These are phyloP conservation scores for Mycena floridula DNA, from an alignment of 768 basidiomycete species.

Conservation along the genomic window DNA sequence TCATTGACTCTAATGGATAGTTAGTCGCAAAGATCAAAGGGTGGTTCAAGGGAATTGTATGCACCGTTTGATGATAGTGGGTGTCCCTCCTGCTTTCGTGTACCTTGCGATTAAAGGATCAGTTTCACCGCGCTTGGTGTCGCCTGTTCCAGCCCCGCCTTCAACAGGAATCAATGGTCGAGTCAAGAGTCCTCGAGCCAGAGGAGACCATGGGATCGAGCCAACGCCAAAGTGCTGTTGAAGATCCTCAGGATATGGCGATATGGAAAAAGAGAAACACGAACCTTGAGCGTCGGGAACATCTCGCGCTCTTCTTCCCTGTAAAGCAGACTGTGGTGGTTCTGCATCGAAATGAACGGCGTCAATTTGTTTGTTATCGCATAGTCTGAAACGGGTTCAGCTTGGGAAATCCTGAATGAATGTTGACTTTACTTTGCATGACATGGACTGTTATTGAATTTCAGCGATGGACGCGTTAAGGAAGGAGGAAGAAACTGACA, in stretches of 20 bases:
- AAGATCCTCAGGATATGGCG: neutral
- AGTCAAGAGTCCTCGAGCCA: conserved; percentile 2
- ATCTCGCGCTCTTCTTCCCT: conserved; percentile 58
- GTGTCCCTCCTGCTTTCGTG: neutral
- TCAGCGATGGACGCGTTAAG: conserved; percentile 42
- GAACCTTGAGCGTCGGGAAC: conserved; percentile 32
- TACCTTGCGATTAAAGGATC: neutral
- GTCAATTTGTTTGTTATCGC: conserved; percentile 17
- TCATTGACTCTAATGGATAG: conserved; percentile 30
- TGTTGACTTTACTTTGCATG: conserved; percentile 26
- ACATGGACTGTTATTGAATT: conserved; percentile 23
- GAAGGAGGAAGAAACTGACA: conserved; percentile 11
- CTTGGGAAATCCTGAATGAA: neutral
- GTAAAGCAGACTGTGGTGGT: conserved; percentile 50
- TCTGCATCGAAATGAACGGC: conserved; percentile 66
- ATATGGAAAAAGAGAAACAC: too few relatives aligned
- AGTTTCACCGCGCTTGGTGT: neutral
- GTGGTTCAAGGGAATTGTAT: neutral
- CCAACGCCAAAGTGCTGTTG: conserved; percentile 36
- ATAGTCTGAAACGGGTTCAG: neutral
- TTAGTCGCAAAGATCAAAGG: neutral
- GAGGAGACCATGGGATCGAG: conserved; percentile 33
- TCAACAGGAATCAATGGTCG: too few relatives aligned
- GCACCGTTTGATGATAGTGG: conserved; percentile 17
- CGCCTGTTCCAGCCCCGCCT: neutral